These are phyloP conservation scores for Crithidia bombi DNA, from an alignment of 208 protist genomes.

Conservation along the genomic window DNA sequence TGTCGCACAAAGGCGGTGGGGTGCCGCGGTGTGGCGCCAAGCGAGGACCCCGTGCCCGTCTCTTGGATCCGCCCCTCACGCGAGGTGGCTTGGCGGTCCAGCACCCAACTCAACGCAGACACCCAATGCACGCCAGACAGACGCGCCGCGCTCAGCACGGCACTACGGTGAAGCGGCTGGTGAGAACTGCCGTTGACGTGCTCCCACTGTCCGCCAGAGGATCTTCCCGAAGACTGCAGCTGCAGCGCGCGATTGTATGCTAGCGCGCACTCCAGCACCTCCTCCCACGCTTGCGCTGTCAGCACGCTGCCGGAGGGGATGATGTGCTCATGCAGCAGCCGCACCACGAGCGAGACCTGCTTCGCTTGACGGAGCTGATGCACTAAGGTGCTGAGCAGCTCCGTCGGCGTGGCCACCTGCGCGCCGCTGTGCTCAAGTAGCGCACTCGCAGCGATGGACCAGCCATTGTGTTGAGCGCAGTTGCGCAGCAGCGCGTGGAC, in stretches of 20 bases:
- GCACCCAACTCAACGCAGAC: slow-evolving; percentile 79
- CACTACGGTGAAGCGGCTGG: neutral
- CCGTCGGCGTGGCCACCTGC: slow-evolving; percentile 48
- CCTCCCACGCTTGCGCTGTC: slow-evolving; percentile 52
- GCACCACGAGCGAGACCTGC: slow-evolving; percentile 55
- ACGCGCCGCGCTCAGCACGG: neutral
- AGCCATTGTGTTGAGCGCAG: slow-evolving; percentile 47
- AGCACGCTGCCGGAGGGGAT: slow-evolving; percentile 58
- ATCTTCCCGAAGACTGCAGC: neutral
- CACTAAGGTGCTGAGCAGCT: slow-evolving; percentile 61
- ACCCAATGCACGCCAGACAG: slow-evolving; percentile 68
- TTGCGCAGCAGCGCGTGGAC: slow-evolving; percentile 63
- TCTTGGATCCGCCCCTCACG: slow-evolving; percentile 51
- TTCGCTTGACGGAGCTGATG: slow-evolving; percentile 62
- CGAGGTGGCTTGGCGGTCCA: slow-evolving; percentile 48
- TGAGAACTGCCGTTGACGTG: neutral
- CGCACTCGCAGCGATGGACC: slow-evolving; percentile 45
- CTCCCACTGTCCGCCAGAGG: neutral
- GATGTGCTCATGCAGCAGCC: slow-evolving; percentile 71
- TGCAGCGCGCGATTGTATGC: slow-evolving; percentile 66
- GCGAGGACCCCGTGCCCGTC: slow-evolving; percentile 66
- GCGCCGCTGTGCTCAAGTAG: slow-evolving; percentile 46
- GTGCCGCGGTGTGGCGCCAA: slow-evolving; percentile 36
- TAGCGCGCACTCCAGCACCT: slow-evolving; percentile 64
- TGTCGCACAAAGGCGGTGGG: slow-evolving; percentile 26